These are phyloP conservation scores for Botrytis fabae DNA, from an alignment of 2,329 filamentous ascomycete species.

Conservation along the genomic window DNA sequence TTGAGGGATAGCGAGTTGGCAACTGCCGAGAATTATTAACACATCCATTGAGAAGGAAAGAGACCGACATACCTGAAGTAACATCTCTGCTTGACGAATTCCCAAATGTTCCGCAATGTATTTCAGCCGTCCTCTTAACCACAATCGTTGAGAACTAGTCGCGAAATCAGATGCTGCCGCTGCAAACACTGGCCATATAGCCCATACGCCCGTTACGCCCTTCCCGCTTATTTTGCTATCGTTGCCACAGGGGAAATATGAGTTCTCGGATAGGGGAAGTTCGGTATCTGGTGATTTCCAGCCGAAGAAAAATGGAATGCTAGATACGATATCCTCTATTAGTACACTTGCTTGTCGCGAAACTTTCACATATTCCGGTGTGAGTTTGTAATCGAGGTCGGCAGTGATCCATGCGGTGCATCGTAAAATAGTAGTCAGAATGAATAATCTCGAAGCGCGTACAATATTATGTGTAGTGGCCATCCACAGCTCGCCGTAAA, in stretches of 20 bases:
- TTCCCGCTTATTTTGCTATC: slow-evolving; percentile 32
- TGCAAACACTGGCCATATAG: slow-evolving; percentile 35
- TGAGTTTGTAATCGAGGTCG: slow-evolving; percentile 61
- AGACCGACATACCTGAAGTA: slow-evolving; percentile 26
- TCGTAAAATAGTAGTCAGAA: slow-evolving; percentile 56
- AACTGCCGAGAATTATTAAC: background rate
- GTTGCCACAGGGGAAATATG: slow-evolving; percentile 54
- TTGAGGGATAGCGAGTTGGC: slow-evolving; percentile 17
- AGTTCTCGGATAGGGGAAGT: slow-evolving; percentile 40
- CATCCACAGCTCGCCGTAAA: slow-evolving; percentile 60
- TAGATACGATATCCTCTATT: slow-evolving; percentile 59
- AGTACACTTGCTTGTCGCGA: slow-evolving; percentile 51
- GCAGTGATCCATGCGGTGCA: slow-evolving; percentile 60
- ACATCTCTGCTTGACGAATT: slow-evolving; percentile 32
- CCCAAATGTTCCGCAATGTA: slow-evolving; percentile 33
- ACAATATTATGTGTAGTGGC: slow-evolving; percentile 57
- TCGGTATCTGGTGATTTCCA: slow-evolving; percentile 40
- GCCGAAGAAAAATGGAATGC: slow-evolving; percentile 59
- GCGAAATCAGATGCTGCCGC: slow-evolving; percentile 33
- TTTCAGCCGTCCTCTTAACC: slow-evolving; percentile 31
- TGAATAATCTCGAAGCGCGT: slow-evolving; percentile 54
- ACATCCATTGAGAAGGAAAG: background rate
- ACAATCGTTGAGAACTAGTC: slow-evolving; percentile 29
- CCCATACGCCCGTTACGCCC: slow-evolving; percentile 30
- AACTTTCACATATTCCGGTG: slow-evolving; percentile 58